Percentiles rank a stretch among this genome's conserved stretches.
Evolutionary conservation across 495 filamentous ascomycete species (phyloP).

Genomic region (Immersiella caudata): DNA sequence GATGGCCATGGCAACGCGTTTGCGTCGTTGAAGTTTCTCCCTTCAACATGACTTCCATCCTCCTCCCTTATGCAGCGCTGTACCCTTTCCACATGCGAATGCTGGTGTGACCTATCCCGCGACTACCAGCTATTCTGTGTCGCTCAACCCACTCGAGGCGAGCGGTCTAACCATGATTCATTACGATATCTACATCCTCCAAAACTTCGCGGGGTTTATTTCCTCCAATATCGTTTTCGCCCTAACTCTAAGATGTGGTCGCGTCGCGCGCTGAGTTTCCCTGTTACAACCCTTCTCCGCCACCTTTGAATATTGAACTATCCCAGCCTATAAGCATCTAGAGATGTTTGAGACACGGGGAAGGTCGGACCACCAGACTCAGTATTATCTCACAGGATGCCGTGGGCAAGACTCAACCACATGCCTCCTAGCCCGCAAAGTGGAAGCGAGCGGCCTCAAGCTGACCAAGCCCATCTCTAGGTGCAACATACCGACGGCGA

Average conservation of each 20-base stretch:
- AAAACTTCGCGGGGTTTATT: background rate
- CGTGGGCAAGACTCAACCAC: background rate
- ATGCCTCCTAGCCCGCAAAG: slow-evolving; percentile 61
- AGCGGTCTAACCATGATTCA: background rate
- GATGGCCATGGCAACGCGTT: background rate
- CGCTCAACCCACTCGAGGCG: background rate
- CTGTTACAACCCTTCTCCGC: background rate
- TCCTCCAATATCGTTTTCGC: background rate
- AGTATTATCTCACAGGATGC: background rate
- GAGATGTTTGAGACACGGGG: background rate
- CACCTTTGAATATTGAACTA: background rate
- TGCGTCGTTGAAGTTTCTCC: background rate
- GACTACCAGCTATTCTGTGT: background rate
- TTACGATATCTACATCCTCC: background rate
- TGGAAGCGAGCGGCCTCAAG: slow-evolving; percentile 84
- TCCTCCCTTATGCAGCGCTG: background rate
- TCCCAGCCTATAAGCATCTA: background rate
- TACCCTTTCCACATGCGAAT: background rate
- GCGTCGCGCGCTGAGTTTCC: background rate
- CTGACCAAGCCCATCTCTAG: slow-evolving; percentile 84
- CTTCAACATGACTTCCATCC: background rate
- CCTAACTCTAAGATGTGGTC: background rate
- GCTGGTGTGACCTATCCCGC: background rate
- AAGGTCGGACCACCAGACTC: background rate
- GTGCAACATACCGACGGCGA: slow-evolving; percentile 88